These are phyloP conservation scores for Pseudomicrostroma phylloplanum DNA, from an alignment of 1,284 basidiomycete species.

Conservation along the genomic window DNA sequence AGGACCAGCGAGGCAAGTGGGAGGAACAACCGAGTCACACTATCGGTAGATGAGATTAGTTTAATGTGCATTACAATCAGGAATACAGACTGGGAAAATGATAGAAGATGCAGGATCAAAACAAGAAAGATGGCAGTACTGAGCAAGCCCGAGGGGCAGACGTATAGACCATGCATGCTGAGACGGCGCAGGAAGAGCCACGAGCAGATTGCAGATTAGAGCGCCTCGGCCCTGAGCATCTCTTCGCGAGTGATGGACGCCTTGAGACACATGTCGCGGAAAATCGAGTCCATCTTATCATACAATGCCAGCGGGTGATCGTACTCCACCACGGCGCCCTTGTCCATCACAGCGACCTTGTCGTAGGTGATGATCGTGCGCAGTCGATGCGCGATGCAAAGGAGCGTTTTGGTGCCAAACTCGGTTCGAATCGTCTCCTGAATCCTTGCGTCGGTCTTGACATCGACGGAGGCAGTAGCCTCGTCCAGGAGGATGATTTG, in stretches of 20 bases:
- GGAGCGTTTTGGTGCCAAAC: slow-evolving; percentile 70
- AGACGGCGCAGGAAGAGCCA: too few relatives aligned
- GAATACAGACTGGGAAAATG: too few relatives aligned
- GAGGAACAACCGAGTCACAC: too few relatives aligned
- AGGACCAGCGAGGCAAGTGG: too few relatives aligned
- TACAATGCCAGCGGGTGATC: slow-evolving; percentile 64
- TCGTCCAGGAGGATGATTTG: slow-evolving; percentile 48
- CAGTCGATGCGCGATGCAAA: slow-evolving; percentile 68
- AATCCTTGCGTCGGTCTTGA: slow-evolving; percentile 54
- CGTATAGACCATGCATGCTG: too few relatives aligned
- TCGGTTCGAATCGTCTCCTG: slow-evolving; percentile 80
- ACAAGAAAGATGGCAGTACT: too few relatives aligned
- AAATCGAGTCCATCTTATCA: slow-evolving; percentile 30
- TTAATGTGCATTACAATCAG: too few relatives aligned
- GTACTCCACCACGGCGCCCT: slow-evolving; percentile 66
- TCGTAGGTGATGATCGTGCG: slow-evolving; percentile 76
- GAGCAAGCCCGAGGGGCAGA: too few relatives aligned
- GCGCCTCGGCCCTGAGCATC: slow-evolving; percentile 4
- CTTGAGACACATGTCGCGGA: slow-evolving; percentile 8
- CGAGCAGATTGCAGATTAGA: too few relatives aligned
- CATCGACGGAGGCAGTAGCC: slow-evolving; percentile 44
- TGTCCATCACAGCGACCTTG: slow-evolving; percentile 69
- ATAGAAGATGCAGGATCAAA: too few relatives aligned
- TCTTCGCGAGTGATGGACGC: background rate
- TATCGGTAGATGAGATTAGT: too few relatives aligned